Conservation (phyloP, 2,329 filamentous ascomycete species). For the Nothophoma quercina region DNA sequence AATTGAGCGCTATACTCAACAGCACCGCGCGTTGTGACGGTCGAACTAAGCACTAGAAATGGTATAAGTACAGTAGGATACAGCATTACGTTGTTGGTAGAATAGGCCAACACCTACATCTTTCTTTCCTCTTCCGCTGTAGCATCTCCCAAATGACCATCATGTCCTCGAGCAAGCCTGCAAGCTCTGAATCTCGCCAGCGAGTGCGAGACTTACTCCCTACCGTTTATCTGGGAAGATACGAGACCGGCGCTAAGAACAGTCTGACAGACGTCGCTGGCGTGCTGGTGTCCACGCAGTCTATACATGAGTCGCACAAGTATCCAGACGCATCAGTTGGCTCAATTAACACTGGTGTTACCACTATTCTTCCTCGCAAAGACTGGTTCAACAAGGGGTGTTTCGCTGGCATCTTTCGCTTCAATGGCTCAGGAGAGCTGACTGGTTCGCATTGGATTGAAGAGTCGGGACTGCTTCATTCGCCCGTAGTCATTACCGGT, state of each 20-base stretch:
- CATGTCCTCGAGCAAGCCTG: conserved; percentile 20
- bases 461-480: conserved; percentile 66
- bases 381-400: conserved; percentile 53
- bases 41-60: neutral
- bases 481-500: conserved; percentile 68
- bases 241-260: conserved; percentile 51
- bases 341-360: conserved; percentile 54
- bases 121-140: neutral
- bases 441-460: conserved; percentile 69
- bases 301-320: conserved; percentile 42
- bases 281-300: conserved; percentile 53
- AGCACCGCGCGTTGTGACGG: neutral
- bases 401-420: conserved; percentile 61
- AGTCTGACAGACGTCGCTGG: conserved; percentile 55
- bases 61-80: neutral
- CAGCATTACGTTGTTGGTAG: neutral
- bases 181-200: conserved; percentile 30
- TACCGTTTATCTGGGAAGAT: conserved; percentile 46
- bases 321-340: conserved; percentile 37
- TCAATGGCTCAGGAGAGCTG: conserved; percentile 71
- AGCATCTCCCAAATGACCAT: neutral
- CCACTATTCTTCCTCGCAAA: conserved; percentile 53
- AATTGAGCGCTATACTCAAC: neutral
- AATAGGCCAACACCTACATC: neutral
- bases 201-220: conserved; percentile 52